A percentile compares a stretch with the other conserved stretches of the same genome.
Evolutionary conservation across 2,329 filamentous ascomycete genomes (phyloP).

Genomic region (Mycosphaerelloides madeirae): DNA sequence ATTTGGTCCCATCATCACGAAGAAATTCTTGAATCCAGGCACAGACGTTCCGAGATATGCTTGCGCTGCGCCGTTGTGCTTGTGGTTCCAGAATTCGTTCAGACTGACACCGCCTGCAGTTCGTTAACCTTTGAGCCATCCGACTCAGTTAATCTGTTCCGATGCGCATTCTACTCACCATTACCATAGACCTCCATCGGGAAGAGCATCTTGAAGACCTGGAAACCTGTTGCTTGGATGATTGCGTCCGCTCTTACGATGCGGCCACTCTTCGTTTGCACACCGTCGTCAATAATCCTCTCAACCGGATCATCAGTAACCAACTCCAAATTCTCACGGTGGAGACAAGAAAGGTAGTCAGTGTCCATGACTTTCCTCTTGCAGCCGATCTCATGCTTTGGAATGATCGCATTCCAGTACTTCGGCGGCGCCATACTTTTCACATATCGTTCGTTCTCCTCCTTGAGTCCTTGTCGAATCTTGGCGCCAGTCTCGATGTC

Average conservation of each 20-base stretch:
- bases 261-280: slow-evolving; percentile 37
- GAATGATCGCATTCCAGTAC: slow-evolving; percentile 43
- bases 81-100: slow-evolving; percentile 38
- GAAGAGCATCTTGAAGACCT: slow-evolving; percentile 44
- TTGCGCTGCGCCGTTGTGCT: slow-evolving; percentile 30
- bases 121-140: slow-evolving; percentile 5
- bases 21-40: slow-evolving; percentile 46
- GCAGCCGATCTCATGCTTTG: slow-evolving; percentile 44
- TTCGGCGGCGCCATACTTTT: slow-evolving; percentile 34
- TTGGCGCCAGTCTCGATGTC: slow-evolving; percentile 35
- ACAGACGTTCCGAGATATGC: slow-evolving; percentile 50
- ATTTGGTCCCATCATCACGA: slow-evolving; percentile 31
- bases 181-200: slow-evolving; percentile 21
- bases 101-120: slow-evolving; percentile 35
- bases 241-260: slow-evolving; percentile 43
- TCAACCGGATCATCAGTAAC: slow-evolving; percentile 38
- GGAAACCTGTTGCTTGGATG: slow-evolving; percentile 48
- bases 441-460: slow-evolving; percentile 42
- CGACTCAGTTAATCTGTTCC: too few relatives aligned
- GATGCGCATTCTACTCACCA: too few relatives aligned
- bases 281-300: slow-evolving; percentile 36
- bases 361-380: slow-evolving; percentile 48
- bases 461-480: slow-evolving; percentile 35
- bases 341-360: slow-evolving; percentile 42
- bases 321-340: slow-evolving; percentile 42